These are phyloP conservation scores for Sinapis alba DNA, from an alignment of 441 rosid genomes.

Conservation along the genomic window DNA sequence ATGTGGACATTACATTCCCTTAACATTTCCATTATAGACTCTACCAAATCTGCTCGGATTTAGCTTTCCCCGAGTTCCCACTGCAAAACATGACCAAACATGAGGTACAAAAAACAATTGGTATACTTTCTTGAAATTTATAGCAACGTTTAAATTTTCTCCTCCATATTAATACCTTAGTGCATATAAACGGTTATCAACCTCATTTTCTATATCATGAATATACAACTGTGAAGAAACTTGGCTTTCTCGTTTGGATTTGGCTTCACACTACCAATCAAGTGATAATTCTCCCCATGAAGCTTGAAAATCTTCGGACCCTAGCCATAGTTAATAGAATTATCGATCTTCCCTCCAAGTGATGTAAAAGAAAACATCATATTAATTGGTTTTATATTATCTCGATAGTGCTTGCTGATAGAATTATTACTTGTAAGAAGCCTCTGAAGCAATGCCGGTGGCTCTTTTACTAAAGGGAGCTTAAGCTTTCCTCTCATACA, in stretches of 20 bases:
- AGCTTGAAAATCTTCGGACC: not conserved
- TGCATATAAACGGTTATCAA: not conserved
- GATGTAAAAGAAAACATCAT: not conserved
- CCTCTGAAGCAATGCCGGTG: not conserved
- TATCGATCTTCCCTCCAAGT: not conserved
- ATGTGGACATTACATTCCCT: not conserved
- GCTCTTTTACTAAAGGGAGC: not conserved
- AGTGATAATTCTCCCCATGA: not conserved
- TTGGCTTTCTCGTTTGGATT: not conserved
- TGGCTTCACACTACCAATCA: not conserved
- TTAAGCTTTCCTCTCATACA: not conserved
- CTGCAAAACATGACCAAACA: not conserved
- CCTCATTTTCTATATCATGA: not conserved
- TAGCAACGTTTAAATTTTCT: no score
- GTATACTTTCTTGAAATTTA: no score
- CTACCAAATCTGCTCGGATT: not conserved
- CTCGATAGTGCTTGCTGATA: not conserved
- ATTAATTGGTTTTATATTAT: not conserved
- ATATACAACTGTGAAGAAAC: not conserved
- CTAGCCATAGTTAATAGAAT: not conserved
- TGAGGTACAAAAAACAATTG: no score
- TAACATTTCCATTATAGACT: not conserved
- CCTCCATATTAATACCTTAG: no score
- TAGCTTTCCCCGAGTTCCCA: not conserved
- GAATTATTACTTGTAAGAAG: not conserved